Percentiles rank a stretch among this genome's conserved stretches.
phyloP scores from a whole-genome alignment of 345 rosid genomes.

The Laguncularia racemosa region DNA sequence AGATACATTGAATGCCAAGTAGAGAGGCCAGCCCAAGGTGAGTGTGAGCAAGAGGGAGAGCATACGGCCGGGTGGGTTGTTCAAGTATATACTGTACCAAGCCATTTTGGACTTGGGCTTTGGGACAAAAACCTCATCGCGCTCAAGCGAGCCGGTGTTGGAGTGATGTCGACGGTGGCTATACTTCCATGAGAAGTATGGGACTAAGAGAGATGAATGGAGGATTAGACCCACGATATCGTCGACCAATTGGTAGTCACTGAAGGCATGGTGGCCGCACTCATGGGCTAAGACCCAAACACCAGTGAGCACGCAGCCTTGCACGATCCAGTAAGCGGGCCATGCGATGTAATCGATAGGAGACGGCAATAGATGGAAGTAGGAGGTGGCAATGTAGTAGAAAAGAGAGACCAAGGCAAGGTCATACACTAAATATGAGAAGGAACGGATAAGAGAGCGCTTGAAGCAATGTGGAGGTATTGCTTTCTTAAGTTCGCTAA shows the following conservation, averaged over 20 bases:
- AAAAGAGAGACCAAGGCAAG: slow-evolving; percentile 26
- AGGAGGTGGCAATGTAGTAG: slow-evolving; percentile 34
- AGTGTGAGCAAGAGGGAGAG: slow-evolving; percentile 24
- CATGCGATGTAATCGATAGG: slow-evolving; percentile 37
- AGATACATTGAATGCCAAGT: slow-evolving; percentile 38
- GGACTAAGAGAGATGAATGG: slow-evolving; percentile 53
- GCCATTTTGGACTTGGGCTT: slow-evolving; percentile 28
- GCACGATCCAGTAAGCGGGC: slow-evolving; percentile 50
- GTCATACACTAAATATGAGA: slow-evolving; percentile 44
- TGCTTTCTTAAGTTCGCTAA: slow-evolving; percentile 45
- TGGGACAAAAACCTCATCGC: slow-evolving; percentile 61
- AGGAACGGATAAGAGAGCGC: slow-evolving; percentile 48
- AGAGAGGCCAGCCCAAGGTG: slow-evolving; percentile 42
- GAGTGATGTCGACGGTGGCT: slow-evolving; percentile 74
- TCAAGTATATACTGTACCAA: slow-evolving; percentile 26
- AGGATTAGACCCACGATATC: slow-evolving; percentile 48
- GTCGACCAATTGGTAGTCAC: slow-evolving; percentile 49
- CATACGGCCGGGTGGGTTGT: slow-evolving; percentile 40
- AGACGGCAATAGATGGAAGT: slow-evolving; percentile 29
- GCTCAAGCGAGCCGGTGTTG: slow-evolving; percentile 54
- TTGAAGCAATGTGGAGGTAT: slow-evolving; percentile 58
- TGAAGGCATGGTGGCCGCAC: slow-evolving; percentile 71
- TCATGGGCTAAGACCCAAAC: slow-evolving; percentile 66
- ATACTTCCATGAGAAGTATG: slow-evolving; percentile 59
- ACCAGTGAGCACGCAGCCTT: slow-evolving; percentile 52